These are phyloP conservation scores for Teratosphaeria pseudoeucalypti DNA, from an alignment of 2,329 filamentous ascomycete genomes.

Conservation along the genomic window DNA sequence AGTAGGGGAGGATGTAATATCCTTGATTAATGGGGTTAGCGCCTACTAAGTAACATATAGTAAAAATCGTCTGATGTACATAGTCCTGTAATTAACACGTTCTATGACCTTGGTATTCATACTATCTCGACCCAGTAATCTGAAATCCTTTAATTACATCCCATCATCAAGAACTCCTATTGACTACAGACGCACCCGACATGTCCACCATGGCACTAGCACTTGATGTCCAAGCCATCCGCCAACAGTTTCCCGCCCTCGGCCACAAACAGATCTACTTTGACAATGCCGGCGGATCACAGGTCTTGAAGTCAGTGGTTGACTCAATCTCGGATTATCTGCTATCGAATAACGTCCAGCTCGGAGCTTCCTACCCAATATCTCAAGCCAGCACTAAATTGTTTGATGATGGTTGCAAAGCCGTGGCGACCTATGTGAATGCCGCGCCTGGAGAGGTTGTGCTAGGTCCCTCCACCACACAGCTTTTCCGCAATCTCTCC, in stretches of 20 bases:
- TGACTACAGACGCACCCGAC: not conserved
- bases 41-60: no score
- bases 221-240: slow-evolving; percentile 47
- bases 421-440: slow-evolving; percentile 62
- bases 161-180: not conserved
- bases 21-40: no score
- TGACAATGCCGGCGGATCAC: slow-evolving; percentile 66
- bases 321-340: slow-evolving; percentile 57
- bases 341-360: slow-evolving; percentile 59
- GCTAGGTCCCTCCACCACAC: slow-evolving; percentile 63
- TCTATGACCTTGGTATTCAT: no score
- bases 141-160: not conserved
- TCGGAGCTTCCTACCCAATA: slow-evolving; percentile 59
- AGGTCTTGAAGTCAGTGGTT: slow-evolving; percentile 56
- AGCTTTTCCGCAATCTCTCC: slow-evolving; percentile 62
- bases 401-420: slow-evolving; percentile 51
- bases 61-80: no score
- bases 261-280: slow-evolving; percentile 58
- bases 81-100: no score
- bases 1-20: no score
- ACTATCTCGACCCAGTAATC: not conserved
- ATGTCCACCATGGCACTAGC: slow-evolving; percentile 1
- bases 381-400: slow-evolving; percentile 49
- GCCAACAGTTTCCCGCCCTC: slow-evolving; percentile 58
- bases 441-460: slow-evolving; percentile 57